Base-by-base conservation (phyloP, 805 yeast genomes). In the Sugiyamaella mastotermitis region DNA sequence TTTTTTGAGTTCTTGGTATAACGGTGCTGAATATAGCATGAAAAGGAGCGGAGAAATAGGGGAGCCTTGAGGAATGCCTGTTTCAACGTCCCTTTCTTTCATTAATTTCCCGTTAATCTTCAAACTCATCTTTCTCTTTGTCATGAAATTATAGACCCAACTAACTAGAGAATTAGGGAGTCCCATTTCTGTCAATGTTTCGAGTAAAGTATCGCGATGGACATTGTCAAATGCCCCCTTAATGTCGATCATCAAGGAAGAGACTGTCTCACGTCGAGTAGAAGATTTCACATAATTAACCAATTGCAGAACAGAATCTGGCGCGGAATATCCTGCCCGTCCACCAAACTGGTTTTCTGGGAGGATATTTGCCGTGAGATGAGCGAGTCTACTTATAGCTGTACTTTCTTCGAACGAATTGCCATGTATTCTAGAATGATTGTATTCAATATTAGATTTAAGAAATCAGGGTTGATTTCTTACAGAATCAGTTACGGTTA, bases 201-300 rank as follows among this genome's bases (percentile, higher is more conserved):
- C 16, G 13, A 35, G 14, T 13, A 35, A n/a, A 27, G 38, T 35
- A 19, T 30, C 38, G 8, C 37, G 5, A 35, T 35, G 38, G 7
- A 35, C 38, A 14, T 35, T 25, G 15, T 35, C 38, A 32, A 35
- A 35, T 6, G 38, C 38, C 8, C 38, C 38, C 37, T 35, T 35
- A 5, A 35, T 24, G 21, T 35, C 38, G n/a, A 35, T 35, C 38
- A 22, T 22, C 15, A 35, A 14, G 18, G 15, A 13, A n/a, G 23
- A 18, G 8, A 22, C 18, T 11, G 18, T 11, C 8, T 18, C 18
- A 6, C 10, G 6, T 11, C 17, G 5, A 10, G 9, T 27, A n/a
- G 15, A 9, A 26, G 8, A 8, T 7, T 5, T 9, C 14, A 32
- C 31, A 9, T 24, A 9, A 7, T 35, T 18, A 13, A 35, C n/a